Base-by-base conservation (phyloP, 2,329 filamentous ascomycete species). In the Cadophora malorum region DNA sequence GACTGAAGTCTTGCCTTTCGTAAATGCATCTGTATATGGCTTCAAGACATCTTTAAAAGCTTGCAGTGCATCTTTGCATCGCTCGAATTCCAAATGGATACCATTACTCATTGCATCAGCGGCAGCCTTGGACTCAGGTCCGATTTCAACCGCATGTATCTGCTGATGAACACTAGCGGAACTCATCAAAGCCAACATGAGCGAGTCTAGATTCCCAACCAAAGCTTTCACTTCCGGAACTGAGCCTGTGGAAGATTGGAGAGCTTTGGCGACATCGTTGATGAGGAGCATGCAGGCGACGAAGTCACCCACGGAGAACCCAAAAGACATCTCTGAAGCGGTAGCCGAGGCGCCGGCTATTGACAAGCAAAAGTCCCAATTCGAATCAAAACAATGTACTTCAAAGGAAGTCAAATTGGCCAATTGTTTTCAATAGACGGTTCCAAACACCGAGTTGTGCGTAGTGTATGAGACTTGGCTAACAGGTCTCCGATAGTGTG, bases 211-310 rank as follows among this genome's bases (percentile, higher is more conserved):
- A 8, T 38, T n/a, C 4, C 10, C 35, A 1, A 23, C 21, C 16
- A 59, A 16, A 9, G n/a, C 21, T 19, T 59, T 41, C 3, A 59
- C 56, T 28, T 59, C 35, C 21, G 35, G 25, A 2, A 19, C 35
- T 0, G 56, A 59, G 14, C 56, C 56, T 2, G 33, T 45, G 0
- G 35, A 59, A 1, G 33, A 41, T 16, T 59, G 6, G 2, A 41
- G n/a, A 12, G 35, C 56, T 38, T 59, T 21, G 14, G 33, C 7
- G 5, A 59, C 33, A 25, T 59, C 56, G 9, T 59, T 59, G 10
- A 59, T 25, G 3, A 59, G 56, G 10, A 59, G 33, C 8, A 59
- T 59, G 5, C 33, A 41, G 35, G 56, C 33, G 33, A 59, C 56
- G 12, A 41, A 59, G 21, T 59, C 56, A 10, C 56, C 56, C 4